Evolutionary conservation across 2,329 filamentous ascomycete species (phyloP), one percentile per base, ranked within the genome.

Genomic region (Cercospora beticola): DNA sequence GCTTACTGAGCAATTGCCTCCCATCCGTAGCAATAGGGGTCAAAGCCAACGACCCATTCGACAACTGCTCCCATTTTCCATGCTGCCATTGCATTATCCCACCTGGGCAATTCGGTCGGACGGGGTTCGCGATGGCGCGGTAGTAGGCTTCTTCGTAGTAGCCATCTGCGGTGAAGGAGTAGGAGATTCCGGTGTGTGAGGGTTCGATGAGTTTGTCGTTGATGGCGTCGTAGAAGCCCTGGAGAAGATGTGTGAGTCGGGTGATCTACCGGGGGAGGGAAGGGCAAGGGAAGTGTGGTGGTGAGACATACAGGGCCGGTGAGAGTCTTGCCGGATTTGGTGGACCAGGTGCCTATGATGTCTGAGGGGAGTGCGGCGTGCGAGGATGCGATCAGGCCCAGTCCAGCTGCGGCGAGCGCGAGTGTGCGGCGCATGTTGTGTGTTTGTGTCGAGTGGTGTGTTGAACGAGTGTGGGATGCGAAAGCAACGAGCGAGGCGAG

Each of bases 81-180:
- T 92, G 90, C 76, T 92, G 90, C 84, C 87, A 92, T 80, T 92
- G 89, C 82, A 92, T 87, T 59, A 92, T 85, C 8, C 86, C 88
- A 64, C 84, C 83, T 1, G 89, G 86, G 74, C 90, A 92, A 68
- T 82, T 79, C 30, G 90, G 90, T 14, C 84, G 81, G 18, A 49
- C 49, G 59, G 75, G 90, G 76, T 92, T 91, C 59, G 90, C 80
- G 74, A 91, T 80, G 9, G 89, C 89, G 70, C 89, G 85, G 78
- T 91, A 92, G 78, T 89, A 88, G 14, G 90, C 89, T 74, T 88
- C 85, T 79, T 92, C 90, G 76, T 85, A 92, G 78, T 85, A 83
- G 23, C 90, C 90, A 76, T 91, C 87, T 49, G 80, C 82, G 4
- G 88, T 89, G 79, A 92, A 92, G 10, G 90, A 92, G 81, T 91